Conservation (phyloP, 106 monocot species). For the Iris macrosiphon region DNA sequence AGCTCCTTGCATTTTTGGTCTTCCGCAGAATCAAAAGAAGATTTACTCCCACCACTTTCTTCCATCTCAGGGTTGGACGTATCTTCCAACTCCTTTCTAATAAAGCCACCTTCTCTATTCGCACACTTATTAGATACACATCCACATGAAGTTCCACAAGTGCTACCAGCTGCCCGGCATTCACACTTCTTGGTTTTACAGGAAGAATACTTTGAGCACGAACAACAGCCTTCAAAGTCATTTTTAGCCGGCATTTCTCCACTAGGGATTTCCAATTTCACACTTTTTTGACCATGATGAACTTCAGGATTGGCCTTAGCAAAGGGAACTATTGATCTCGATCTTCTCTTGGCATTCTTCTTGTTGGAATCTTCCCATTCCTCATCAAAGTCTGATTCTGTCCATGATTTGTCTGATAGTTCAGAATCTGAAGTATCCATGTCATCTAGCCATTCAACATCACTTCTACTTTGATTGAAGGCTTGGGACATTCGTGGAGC, state of each 20-base stretch:
- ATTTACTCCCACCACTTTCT: constrained; percentile 10
- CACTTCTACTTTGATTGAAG: constrained; percentile 5
- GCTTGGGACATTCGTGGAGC: constrained; percentile 21
- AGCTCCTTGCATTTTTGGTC: constrained; percentile 33
- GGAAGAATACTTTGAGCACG: constrained; percentile 56
- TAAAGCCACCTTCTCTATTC: constrained; percentile 40
- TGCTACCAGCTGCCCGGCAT: constrained; percentile 41
- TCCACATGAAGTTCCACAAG: constrained; percentile 51
- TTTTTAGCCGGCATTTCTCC: constrained; percentile 10
- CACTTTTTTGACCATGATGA: background rate
- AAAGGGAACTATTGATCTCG: background rate
- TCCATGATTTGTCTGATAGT: constrained; percentile 26
- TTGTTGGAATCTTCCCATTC: constrained; percentile 50
- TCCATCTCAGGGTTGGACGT: background rate
- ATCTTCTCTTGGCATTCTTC: constrained; percentile 20
- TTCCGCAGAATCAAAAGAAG: constrained; percentile 17
- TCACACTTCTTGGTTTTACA: constrained; percentile 96
- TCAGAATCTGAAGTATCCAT: constrained; percentile 84
- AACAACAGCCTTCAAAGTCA: constrained; percentile 32
- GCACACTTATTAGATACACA: constrained; percentile 59
- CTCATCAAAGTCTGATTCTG: constrained; percentile 28
- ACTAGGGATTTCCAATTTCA: constrained; percentile 9
- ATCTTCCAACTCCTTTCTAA: constrained; percentile 7
- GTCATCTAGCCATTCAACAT: constrained; percentile 32
- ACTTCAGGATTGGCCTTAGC: constrained; percentile 1